These are phyloP conservation scores for Alloteropsis semialata DNA, from an alignment of 176 grass and related monocot species.

Conservation along the genomic window DNA sequence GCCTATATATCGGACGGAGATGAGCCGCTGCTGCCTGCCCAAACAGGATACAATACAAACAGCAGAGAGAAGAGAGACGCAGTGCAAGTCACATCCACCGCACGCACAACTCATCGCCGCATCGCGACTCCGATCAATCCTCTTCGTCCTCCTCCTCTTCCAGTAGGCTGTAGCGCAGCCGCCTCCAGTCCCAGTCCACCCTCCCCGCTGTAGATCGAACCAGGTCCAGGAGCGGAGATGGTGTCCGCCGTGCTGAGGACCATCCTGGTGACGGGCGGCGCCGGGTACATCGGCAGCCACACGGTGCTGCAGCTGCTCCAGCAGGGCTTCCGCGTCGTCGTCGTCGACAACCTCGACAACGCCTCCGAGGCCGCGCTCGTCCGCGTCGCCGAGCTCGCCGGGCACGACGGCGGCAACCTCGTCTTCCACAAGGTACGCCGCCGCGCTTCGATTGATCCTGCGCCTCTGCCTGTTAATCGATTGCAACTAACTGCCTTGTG, in stretches of 20 bases:
- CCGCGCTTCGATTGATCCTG: rapidly evolving
- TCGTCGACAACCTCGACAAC: conserved; percentile 95
- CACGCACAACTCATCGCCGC: not conserved
- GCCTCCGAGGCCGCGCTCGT: conserved; percentile 57
- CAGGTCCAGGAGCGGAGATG: too few species aligned
- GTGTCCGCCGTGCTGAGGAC: conserved; percentile 42
- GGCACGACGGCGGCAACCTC: conserved; percentile 55
- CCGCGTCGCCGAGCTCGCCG: conserved; percentile 69
- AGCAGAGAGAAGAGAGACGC: not conserved
- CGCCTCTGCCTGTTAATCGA: not conserved
- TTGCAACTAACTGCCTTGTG: not conserved
- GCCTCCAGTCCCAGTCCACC: not conserved
- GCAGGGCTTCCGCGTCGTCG: conserved; percentile 69
- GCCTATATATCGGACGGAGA: not conserved
- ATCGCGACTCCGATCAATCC: not conserved
- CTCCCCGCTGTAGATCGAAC: too few species aligned
- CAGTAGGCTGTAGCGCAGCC: not conserved
- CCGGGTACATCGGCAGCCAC: conserved; percentile 99
- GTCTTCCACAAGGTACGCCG: conserved; percentile 69
- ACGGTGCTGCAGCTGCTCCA: conserved; percentile 83
- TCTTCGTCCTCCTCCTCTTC: not conserved
- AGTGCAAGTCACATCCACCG: not conserved
- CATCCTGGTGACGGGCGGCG: conserved; percentile 88
- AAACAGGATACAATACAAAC: not conserved
- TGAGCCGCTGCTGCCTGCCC: not conserved